Evolutionary conservation across 495 filamentous ascomycete species (phyloP).

Genomic region (Extremus antarcticus): DNA sequence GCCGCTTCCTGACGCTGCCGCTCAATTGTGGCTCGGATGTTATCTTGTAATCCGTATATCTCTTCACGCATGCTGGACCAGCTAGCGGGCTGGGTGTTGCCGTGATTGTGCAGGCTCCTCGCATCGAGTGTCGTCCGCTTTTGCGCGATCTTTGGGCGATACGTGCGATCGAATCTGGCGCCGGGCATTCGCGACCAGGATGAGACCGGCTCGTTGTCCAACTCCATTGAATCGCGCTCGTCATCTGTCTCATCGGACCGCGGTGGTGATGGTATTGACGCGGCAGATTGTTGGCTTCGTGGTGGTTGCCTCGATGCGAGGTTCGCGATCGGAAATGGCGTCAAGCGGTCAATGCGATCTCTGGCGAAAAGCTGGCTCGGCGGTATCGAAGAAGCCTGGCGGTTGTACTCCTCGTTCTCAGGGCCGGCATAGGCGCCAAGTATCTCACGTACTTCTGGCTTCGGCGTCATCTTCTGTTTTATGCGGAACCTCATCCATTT

Average conservation of each 20-base stretch:
- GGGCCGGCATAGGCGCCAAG: slow-evolving; percentile 15
- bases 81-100: slow-evolving; percentile 3
- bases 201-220: neutral
- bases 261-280: neutral
- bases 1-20: neutral
- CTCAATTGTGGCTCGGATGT: neutral
- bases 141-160: too few species aligned
- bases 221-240: slow-evolving; percentile 8
- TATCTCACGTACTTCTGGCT: slow-evolving; percentile 11
- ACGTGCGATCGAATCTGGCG: too few species aligned
- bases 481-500: slow-evolving; percentile 5
- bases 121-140: too few species aligned
- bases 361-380: slow-evolving; percentile 10
- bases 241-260: slow-evolving; percentile 6
- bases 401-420: neutral
- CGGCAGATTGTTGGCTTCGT: neutral
- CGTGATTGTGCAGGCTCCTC: slow-evolving; percentile 8
- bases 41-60: slow-evolving; percentile 11
- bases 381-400: slow-evolving; percentile 9
- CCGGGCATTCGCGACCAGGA: neutral
- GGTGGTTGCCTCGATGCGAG: slow-evolving; percentile 4
- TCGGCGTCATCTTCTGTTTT: slow-evolving; percentile 13
- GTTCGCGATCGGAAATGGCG: slow-evolving; percentile 16
- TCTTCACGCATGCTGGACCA: slow-evolving; percentile 11
- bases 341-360: slow-evolving; percentile 5